phyloP scores from a whole-genome alignment of 805 yeast species.

The Barnettozyma populi region DNA sequence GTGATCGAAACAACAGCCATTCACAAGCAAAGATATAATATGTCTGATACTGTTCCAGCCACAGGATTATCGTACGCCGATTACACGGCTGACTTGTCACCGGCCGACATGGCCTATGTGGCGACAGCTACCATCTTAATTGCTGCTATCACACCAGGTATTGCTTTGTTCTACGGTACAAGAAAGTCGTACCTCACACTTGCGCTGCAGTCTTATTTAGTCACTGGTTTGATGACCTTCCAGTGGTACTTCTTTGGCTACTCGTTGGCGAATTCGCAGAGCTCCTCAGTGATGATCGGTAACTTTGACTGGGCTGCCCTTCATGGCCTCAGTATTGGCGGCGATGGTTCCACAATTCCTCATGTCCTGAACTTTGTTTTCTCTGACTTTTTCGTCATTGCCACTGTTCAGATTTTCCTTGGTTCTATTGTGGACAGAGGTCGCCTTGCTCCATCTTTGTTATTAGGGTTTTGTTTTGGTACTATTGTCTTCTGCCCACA shows the following conservation, averaged over 20 bases:
- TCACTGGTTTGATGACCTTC: slow-evolving; percentile 65
- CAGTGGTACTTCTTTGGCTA: slow-evolving; percentile 99
- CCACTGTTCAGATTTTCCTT: slow-evolving; percentile 81
- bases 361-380: slow-evolving; percentile 60
- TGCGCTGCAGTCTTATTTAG: slow-evolving; percentile 68
- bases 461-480: slow-evolving; percentile 78
- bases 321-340: slow-evolving; percentile 39
- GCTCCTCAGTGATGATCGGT: slow-evolving; percentile 72
- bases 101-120: slow-evolving; percentile 47
- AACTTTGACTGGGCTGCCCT: slow-evolving; percentile 77
- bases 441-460: slow-evolving; percentile 73
- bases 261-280: slow-evolving; percentile 74
- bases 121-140: slow-evolving; percentile 31
- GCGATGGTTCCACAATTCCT: slow-evolving; percentile 42
- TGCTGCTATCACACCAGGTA: slow-evolving; percentile 88
- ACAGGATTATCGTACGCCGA: too few species aligned
- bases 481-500: slow-evolving; percentile 90
- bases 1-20: too few species aligned
- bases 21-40: too few species aligned
- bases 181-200: slow-evolving; percentile 77
- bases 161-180: slow-evolving; percentile 88
- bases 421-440: slow-evolving; percentile 96
- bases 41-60: too few species aligned
- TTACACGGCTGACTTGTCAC: slow-evolving; percentile 29
- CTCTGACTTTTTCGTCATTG: slow-evolving; percentile 84